Evolutionary conservation across 73 alveolate species (phyloP).

Genomic region (Effrenium voratum): DNA sequence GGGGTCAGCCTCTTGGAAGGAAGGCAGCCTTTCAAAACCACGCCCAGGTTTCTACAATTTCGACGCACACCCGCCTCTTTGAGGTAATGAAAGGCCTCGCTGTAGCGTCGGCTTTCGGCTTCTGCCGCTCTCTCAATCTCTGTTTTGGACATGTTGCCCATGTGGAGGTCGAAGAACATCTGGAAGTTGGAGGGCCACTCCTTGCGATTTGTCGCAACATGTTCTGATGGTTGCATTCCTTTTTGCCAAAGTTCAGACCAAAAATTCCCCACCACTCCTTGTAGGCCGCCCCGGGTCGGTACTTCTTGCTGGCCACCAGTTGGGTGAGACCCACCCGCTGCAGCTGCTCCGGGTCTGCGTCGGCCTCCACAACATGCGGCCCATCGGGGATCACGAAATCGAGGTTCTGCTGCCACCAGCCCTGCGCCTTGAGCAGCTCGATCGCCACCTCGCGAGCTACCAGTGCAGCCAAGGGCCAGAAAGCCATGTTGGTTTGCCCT

Average conservation of each 20-base stretch:
- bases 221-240: too few relatives aligned
- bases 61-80: too few relatives aligned
- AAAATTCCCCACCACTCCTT: not conserved
- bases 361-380: not conserved
- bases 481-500: too few relatives aligned
- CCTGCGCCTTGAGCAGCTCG: not conserved
- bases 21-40: too few relatives aligned
- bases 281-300: not conserved
- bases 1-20: too few relatives aligned
- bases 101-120: not conserved
- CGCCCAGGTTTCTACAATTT: too few relatives aligned
- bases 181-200: slow-evolving; percentile 29
- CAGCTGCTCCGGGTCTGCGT: slow-evolving; percentile 20
- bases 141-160: not conserved
- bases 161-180: slow-evolving; percentile 1
- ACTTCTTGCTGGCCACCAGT: not conserved
- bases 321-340: slow-evolving; percentile 27
- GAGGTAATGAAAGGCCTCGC: not conserved
- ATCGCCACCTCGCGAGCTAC: not conserved
- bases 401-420: not conserved
- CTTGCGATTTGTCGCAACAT: not conserved
- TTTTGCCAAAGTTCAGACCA: too few relatives aligned
- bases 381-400: slow-evolving; percentile 25
- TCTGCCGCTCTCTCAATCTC: not conserved
- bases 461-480: too few relatives aligned